Percentiles rank a stretch among this genome's conserved stretches.
Evolutionary conservation across 805 yeast genomes (phyloP).

Genomic region (Lipomyces starkeyi): DNA sequence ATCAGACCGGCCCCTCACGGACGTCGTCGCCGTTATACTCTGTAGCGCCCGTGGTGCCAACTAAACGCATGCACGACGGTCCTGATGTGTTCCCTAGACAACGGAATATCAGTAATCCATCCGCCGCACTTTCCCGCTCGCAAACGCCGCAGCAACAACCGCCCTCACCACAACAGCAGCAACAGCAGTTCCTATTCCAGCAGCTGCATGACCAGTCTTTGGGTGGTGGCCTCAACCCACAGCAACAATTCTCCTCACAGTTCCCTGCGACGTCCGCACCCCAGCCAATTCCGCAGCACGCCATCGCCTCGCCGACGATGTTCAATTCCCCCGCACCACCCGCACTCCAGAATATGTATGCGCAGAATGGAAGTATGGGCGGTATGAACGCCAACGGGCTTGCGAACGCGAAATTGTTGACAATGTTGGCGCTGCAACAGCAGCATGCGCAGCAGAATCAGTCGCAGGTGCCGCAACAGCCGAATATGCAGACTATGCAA

Average conservation of each 20-base stretch:
- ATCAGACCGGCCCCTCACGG: constrained; percentile 11
- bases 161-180: constrained; percentile 18
- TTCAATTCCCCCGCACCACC: constrained; percentile 9
- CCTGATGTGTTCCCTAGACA: constrained; percentile 11
- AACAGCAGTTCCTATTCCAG: constrained; percentile 20
- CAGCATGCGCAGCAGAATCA: constrained; percentile 21
- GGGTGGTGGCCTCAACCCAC: background rate
- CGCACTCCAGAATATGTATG: constrained; percentile 11
- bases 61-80: constrained; percentile 21
- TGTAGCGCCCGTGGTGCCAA: constrained; percentile 24
- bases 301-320: constrained; percentile 2
- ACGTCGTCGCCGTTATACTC: constrained; percentile 30
- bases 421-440: constrained; percentile 4
- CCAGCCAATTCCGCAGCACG: background rate
- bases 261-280: constrained; percentile 9
- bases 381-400: background rate
- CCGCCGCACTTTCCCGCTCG: constrained; percentile 1
- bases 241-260: constrained; percentile 13
- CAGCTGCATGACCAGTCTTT: constrained; percentile 15
- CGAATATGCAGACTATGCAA: constrained; percentile 6
- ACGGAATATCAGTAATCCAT: constrained; percentile 3
- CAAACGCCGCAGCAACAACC: constrained; percentile 21
- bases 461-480: constrained; percentile 3
- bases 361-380: constrained; percentile 2
- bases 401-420: background rate